Base-by-base conservation (phyloP, 352 stramenopile genomes). In the Phytophthora lateralis region DNA sequence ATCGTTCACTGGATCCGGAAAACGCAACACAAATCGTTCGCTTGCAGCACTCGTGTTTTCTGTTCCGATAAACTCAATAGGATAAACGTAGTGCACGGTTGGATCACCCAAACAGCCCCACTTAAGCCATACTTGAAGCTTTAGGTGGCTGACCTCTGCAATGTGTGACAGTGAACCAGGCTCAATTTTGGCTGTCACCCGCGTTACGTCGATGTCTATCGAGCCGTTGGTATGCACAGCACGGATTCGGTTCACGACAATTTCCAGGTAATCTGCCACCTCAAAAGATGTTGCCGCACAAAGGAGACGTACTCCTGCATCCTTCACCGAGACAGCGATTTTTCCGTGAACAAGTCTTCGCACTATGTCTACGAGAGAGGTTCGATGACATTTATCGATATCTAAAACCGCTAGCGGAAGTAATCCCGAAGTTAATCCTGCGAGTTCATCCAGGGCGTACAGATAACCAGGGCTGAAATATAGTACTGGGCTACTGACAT, bases 111-210 rank as follows among this genome's bases (percentile, higher is more conserved):
- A 45, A 17, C 67, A 69, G 2, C 30, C 55, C 82, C 80, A 93
- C 20, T 81, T 75, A 3, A 82, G 14, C 66, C 65, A 78, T n/a
- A 82, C 18, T 29, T 80, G 47, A n/a, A 90, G 15, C 17, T 71
- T 75, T 9, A 90, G 38, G 27, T 69, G 71, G 17, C 66, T 87
- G 5, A 93, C 58, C 50, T 95, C 83, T 15, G 71, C 69, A 14
- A 90, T 76, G 42, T 89, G 79, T 27, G 76, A 78, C 4, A 93
- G 34, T 1, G 76, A 76, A 29, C 78, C 76, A 18, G 85, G 85
- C n/a, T 93, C 80, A 41, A 93, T 87, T 64, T 85, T 91, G 4
- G 61, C 67, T 1, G 69, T 73, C 26, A 91, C 26, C 35, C 73
- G 73, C 11, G 80, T 66, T 7, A 91, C 54, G 10, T 76, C 60